Base-by-base conservation (phyloP, 371 early-diverging fungal genomes). In the Parasitella parasitica region DNA sequence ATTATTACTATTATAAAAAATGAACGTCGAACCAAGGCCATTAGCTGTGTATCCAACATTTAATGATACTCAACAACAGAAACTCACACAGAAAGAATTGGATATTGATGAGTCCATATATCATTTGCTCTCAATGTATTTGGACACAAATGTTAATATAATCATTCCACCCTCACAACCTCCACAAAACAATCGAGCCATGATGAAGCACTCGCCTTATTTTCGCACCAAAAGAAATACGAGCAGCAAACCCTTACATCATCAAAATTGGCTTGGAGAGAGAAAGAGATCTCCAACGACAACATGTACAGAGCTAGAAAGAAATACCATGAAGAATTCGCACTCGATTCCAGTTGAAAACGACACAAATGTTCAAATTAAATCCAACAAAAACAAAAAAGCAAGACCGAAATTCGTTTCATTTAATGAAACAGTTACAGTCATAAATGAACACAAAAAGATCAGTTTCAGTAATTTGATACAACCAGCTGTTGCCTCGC, bases 391-490 rank as follows among this genome's bases (percentile, higher is more conserved):
- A 27, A 61, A 30, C 13, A 46, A 53, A 4, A 27, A 57, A 12
- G 18, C 43, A 48, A 41, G 65, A 6, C 16, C 52, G 13, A 72
- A 72, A 34, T 63, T 66, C 2, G 72, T 72, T 8, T 69, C 72
- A 16, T 72, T 72, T 37, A 69, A 49, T 48, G 66, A 72, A 41
- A 69, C 56, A 16, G 69, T 72, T 20, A 59, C 48, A 0, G 32
- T 62, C 12, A 58, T 66, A 3, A 22, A 46, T 13, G 20, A 43
- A 50, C 49, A 36, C 59, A 41, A 39, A 46, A 46, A 28, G 61
- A 6, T 1, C 32, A 20, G 18, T 30, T 13, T 32, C 28, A 7
- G 13, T 34, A 11, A 28, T 56, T 35, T n/a, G 9, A 35, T 22
- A 37, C 15, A 46, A 37, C 39, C 50, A 46, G 13, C 26, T 27